Base-by-base conservation (phyloP, 148 eudicot genomes). In the Rhododendron mucronatum region DNA sequence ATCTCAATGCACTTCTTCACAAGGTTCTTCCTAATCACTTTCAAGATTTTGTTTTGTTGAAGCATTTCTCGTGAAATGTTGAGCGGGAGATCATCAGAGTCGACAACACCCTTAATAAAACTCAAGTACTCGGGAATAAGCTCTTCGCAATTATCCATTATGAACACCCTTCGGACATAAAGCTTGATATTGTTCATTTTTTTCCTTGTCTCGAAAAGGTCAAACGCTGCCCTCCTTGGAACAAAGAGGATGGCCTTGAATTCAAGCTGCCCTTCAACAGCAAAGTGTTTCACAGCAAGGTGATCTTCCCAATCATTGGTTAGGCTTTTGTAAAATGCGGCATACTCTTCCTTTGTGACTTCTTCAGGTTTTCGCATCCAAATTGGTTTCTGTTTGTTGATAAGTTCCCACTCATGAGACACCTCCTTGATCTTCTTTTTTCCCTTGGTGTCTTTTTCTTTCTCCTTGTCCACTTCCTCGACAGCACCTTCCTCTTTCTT, bases 291-390 rank as follows among this genome's bases (percentile, higher is more conserved):
- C 39, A 51, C 83, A 80, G 83, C 83, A 53, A 80, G 83, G 65
- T 80, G 83, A 30, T 80, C 83, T 51, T 80, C 83, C 83, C 83
- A 80, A 57, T 80, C 83, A 10, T 80, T 80, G 16, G 83, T 80
- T 18, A 80, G n/a, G 48, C 83, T 80, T 20, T 80, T 80, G 65
- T 80, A 80, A 26, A 80, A 53, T 7, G 67, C 33, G 2, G 83
- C 65, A 14, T 51, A 80, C 37, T 80, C 83, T 15, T 80, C 82
- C 63, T 80, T 51, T 28, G 83, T 80, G 65, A 80, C 57, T 21
- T 80, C 83, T 33, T 80, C 83, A 5, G 83, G 83, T 33, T 80
- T 80, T 15, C 83, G 61, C 39, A 80, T 3, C 83, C 65, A 80
- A 28, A 80, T 80, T 37, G 83, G 83, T 53, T 80, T 80, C 44